phyloP scores from a whole-genome alignment of 1,284 basidiomycete genomes.

The Lignosus rhinocerotis region DNA sequence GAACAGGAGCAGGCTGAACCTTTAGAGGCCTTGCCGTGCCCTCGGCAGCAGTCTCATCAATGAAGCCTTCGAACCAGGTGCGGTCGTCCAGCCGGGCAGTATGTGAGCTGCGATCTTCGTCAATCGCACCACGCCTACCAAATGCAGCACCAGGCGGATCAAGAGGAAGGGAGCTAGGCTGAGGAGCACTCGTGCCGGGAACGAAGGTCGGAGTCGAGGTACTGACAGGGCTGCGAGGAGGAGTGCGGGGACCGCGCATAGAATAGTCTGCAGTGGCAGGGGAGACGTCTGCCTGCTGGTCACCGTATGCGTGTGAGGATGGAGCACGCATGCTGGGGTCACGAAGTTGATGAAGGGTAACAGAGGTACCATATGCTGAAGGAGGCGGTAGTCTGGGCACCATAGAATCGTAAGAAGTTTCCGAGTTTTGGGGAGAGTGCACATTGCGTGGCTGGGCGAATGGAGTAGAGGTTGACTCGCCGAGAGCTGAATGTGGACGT shows the following conservation, averaged over 20 bases:
- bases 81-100: slow-evolving; percentile 19
- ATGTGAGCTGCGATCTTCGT: slow-evolving; percentile 15
- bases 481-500: slow-evolving; percentile 30
- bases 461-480: slow-evolving; percentile 11
- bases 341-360: slow-evolving; percentile 5
- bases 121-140: slow-evolving; percentile 15
- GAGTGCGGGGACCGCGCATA: slow-evolving; percentile 31
- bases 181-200: slow-evolving; percentile 2
- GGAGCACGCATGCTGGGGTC: slow-evolving; percentile 4
- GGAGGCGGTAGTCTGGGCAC: slow-evolving; percentile 2
- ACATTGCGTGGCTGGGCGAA: slow-evolving; percentile 10
- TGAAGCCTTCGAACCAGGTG: slow-evolving; percentile 21
- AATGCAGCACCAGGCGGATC: slow-evolving; percentile 12
- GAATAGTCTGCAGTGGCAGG: slow-evolving; percentile 1
- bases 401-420: slow-evolving; percentile 10
- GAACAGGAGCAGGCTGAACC: slow-evolving; percentile 10
- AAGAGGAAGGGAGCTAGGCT: not conserved
- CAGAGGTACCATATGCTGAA: slow-evolving; percentile 9
- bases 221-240: slow-evolving; percentile 61
- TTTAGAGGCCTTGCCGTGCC: slow-evolving; percentile 22
- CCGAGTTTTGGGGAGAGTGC: slow-evolving; percentile 21
- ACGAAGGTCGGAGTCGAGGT: not conserved
- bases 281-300: slow-evolving; percentile 9
- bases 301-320: slow-evolving; percentile 5
- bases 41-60: slow-evolving; percentile 26